phyloP scores from a whole-genome alignment of 352 stramenopile genomes.

The Blastocystis sp. region DNA sequence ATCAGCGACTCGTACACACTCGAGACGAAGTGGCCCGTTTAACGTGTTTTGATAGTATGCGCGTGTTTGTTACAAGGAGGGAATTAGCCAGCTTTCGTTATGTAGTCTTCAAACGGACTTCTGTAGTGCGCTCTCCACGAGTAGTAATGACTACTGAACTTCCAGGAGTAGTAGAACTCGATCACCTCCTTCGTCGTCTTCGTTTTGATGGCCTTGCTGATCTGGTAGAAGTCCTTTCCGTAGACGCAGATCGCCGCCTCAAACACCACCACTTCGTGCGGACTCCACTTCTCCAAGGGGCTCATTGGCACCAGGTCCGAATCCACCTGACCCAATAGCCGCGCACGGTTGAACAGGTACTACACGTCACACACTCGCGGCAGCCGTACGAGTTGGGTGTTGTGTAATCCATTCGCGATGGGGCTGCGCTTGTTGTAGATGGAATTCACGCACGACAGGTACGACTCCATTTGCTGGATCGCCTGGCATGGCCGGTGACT shows the following conservation, averaged over 20 bases:
- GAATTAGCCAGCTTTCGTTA: constrained; percentile 34
- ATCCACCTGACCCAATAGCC: constrained; percentile 42
- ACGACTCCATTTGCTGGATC: constrained; percentile 51
- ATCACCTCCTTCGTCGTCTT: constrained; percentile 79
- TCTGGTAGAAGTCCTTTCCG: constrained; percentile 79
- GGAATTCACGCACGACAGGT: constrained; percentile 32
- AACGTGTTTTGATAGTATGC: background rate
- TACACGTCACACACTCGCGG: background rate
- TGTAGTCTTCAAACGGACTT: constrained; percentile 16
- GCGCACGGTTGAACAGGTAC: constrained; percentile 33
- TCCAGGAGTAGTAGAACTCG: constrained; percentile 85
- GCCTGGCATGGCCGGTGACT: background rate
- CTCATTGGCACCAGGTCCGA: constrained; percentile 12
- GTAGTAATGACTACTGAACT: constrained; percentile 80
- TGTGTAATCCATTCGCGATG: constrained; percentile 54
- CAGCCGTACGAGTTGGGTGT: constrained; percentile 11
- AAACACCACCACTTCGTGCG: constrained; percentile 79
- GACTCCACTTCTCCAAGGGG: constrained; percentile 74
- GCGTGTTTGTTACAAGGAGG: constrained; percentile 63
- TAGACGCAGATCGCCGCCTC: constrained; percentile 77
- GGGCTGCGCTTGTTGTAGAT: constrained; percentile 56
- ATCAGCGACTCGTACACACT: constrained; percentile 52
- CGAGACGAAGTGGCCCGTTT: constrained; percentile 60
- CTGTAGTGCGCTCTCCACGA: constrained; percentile 76
- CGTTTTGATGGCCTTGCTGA: constrained; percentile 76